A percentile compares a stretch with the other conserved stretches of the same genome.
phyloP scores from a whole-genome alignment of 345 rosid genomes.

The Hibiscus tridactylites region DNA sequence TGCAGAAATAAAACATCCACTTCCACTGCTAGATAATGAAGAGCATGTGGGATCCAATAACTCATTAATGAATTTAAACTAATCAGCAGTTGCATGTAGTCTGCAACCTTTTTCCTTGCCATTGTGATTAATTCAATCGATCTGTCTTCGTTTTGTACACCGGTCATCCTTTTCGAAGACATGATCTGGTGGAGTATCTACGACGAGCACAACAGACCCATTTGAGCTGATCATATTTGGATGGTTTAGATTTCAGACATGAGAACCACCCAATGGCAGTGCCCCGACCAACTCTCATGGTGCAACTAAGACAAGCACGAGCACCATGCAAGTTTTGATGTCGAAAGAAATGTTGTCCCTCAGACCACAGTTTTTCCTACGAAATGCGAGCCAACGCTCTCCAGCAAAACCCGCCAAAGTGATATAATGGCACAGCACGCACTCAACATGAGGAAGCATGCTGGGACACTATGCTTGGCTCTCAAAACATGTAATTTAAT shows the following conservation, averaged over 20 bases:
- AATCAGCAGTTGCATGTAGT: conserved; percentile 3
- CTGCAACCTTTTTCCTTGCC: neutral
- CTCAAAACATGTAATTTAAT: conserved; percentile 8
- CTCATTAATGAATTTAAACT: neutral
- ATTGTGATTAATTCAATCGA: neutral
- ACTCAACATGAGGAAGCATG: conserved; percentile 24
- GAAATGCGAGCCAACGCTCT: conserved; percentile 15
- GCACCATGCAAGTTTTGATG: conserved; percentile 1
- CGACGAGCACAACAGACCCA: conserved; percentile 1
- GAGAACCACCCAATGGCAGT: neutral
- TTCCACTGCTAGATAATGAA: neutral
- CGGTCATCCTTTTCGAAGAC: conserved; percentile 9
- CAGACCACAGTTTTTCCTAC: conserved; percentile 4
- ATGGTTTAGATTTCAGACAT: conserved; percentile 12
- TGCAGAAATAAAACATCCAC: conserved; percentile 9
- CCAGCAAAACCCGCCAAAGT: conserved; percentile 10
- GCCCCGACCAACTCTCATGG: conserved; percentile 43
- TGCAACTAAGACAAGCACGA: conserved; percentile 47
- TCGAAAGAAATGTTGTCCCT: neutral
- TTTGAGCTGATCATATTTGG: conserved; percentile 27
- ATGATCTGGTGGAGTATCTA: conserved; percentile 14
- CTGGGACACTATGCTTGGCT: conserved; percentile 21
- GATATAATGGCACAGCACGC: conserved; percentile 34
- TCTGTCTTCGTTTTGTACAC: neutral
- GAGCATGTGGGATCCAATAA: neutral